Conservation (phyloP, 2,329 filamentous ascomycete genomes). For the Penicillium sp. region DNA sequence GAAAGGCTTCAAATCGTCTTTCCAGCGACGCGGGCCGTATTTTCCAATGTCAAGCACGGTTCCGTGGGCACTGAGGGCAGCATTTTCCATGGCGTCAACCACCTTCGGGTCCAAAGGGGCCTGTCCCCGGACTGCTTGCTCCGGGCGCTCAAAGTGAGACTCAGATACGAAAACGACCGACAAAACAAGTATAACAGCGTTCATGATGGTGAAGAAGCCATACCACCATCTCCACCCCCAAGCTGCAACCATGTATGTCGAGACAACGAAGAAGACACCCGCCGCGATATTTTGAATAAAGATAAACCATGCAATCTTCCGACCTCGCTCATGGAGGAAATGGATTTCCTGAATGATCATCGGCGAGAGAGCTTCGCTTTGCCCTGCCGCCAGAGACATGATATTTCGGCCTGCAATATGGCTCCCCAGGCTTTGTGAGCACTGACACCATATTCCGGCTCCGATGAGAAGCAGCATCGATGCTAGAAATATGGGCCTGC, state of each 20-base stretch:
- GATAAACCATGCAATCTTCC: slow-evolving; percentile 15
- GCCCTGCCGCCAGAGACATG: slow-evolving; percentile 14
- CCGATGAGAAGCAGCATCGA: slow-evolving; percentile 11
- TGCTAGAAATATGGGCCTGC: slow-evolving; percentile 16
- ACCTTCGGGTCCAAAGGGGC: not conserved
- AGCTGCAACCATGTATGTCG: slow-evolving; percentile 13
- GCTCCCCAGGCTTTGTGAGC: slow-evolving; percentile 10
- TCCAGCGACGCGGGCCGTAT: slow-evolving; percentile 8
- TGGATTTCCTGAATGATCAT: slow-evolving; percentile 15
- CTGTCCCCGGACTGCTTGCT: slow-evolving; percentile 8
- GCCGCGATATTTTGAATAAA: slow-evolving; percentile 12
- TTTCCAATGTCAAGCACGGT: not conserved
- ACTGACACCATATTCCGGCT: slow-evolving; percentile 15
- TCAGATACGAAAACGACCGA: slow-evolving; percentile 9
- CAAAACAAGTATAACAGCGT: slow-evolving; percentile 9
- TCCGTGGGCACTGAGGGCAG: not conserved
- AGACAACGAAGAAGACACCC: slow-evolving; percentile 11
- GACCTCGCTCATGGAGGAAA: slow-evolving; percentile 16
- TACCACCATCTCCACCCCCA: slow-evolving; percentile 20
- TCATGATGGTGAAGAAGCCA: slow-evolving; percentile 14
- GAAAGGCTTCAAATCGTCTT: slow-evolving; percentile 8
- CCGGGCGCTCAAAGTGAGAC: slow-evolving; percentile 7
- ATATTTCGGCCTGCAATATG: slow-evolving; percentile 20
- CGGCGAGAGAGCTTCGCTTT: slow-evolving; percentile 13
- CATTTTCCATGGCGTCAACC: not conserved